Evolutionary conservation across 305 asterid genomes (phyloP), one percentile per base, ranked within the genome.

Genomic region (Coffea humblotiana): DNA sequence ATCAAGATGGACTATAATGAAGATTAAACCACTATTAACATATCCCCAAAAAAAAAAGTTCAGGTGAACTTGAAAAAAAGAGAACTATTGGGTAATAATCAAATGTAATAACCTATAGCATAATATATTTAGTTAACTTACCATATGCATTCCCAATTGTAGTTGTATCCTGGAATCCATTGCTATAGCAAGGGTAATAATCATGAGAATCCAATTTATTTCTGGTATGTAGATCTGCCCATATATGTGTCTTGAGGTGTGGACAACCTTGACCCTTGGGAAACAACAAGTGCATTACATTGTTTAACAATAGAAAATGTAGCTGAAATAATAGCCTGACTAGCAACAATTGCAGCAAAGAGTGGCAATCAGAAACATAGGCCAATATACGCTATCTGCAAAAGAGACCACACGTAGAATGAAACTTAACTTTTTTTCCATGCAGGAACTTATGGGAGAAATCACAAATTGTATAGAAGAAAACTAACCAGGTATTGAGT

Each of bases 401-500:
- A 64, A 54, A 86, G 32, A 70, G 52, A 80, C 77, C 25, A 65
- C 65, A 69, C 71, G 68, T 71, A 80, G 56, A 68, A 61, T 1
- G 70, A 43, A 18, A 71, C 25, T 77, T 15, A 60, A 40, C 56
- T 49, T 12, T n/a, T 18, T 47, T 51, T 71, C 48, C 63, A 45
- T 40, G 73, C 48, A 73, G 47, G 47, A 35, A 69, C 63, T 64
- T 67, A 76, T 51, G 40, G 74, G 71, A 68, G n/a, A 25, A 32
- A 82, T 25, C 49, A 77, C 25, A 77, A 52, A 47, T 35, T 72
- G 4, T 74, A 70, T 52, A 67, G 48, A 47, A 80, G 32, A 83
- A 77, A 86, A 88, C 93, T 84, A 86, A 95, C 99, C 94, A 29
- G 99, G 99, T 73, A 95, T 58, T 4, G 99, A 94, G 63, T 82